Percentiles rank a stretch among this genome's conserved stretches.
phyloP scores from a whole-genome alignment of 1,284 basidiomycete genomes.

The Wallemia mellicola region DNA sequence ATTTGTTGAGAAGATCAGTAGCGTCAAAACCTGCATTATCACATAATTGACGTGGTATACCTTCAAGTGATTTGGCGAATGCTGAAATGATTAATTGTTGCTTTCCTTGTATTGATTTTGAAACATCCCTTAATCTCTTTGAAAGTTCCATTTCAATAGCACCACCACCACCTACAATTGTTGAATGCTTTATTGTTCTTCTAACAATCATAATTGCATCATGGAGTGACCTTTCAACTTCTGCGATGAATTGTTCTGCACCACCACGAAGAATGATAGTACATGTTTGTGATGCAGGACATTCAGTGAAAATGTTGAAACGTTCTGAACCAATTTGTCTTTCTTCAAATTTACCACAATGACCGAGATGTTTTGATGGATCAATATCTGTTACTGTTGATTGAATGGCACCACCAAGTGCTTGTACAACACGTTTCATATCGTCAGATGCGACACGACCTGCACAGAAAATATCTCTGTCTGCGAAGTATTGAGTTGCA shows the following conservation, averaged over 20 bases:
- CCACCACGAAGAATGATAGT: slow-evolving; percentile 87
- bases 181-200: slow-evolving; percentile 76
- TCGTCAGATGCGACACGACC: slow-evolving; percentile 78
- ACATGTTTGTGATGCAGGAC: slow-evolving; percentile 85
- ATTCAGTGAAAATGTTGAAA: slow-evolving; percentile 86
- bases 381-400: slow-evolving; percentile 82
- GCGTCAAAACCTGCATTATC: slow-evolving; percentile 97
- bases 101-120: slow-evolving; percentile 81
- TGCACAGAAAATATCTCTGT: slow-evolving; percentile 96
- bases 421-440: slow-evolving; percentile 76
- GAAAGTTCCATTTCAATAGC: slow-evolving; percentile 85
- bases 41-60: slow-evolving; percentile 91
- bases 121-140: slow-evolving; percentile 63
- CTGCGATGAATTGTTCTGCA: slow-evolving; percentile 95
- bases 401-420: slow-evolving; percentile 80
- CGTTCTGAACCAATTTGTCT: slow-evolving; percentile 87
- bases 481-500: slow-evolving; percentile 97
- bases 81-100: slow-evolving; percentile 81
- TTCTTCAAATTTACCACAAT: slow-evolving; percentile 76
- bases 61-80: slow-evolving; percentile 86
- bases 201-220: slow-evolving; percentile 99
- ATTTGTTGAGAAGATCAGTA: slow-evolving; percentile 85
- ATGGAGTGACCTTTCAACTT: slow-evolving; percentile 87
- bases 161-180: slow-evolving; percentile 89
- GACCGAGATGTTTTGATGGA: slow-evolving; percentile 53